Percentiles rank a stretch among this genome's conserved stretches.
Evolutionary conservation across 2,329 filamentous ascomycete genomes (phyloP).

Genomic region (Dactylonectria macrodidyma): DNA sequence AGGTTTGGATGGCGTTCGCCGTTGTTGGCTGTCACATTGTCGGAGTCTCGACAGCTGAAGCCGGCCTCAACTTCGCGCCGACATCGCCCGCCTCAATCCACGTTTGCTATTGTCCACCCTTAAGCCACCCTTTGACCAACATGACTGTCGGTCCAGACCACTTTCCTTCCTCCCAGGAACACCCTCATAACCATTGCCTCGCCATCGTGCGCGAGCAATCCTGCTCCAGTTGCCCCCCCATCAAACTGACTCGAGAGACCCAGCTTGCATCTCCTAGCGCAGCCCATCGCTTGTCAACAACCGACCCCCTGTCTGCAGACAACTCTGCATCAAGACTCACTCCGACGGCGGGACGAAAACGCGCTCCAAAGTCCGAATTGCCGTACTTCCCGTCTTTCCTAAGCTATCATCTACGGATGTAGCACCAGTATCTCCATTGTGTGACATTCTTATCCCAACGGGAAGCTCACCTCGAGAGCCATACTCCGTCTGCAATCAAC

Average conservation of each 20-base stretch:
- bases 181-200: constrained; percentile 8
- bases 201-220: constrained; percentile 32
- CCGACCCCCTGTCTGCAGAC: constrained; percentile 3
- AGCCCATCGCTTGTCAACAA: constrained; percentile 13
- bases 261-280: constrained; percentile 34
- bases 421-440: not conserved
- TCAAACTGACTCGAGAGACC: constrained; percentile 39
- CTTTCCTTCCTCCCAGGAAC: not conserved
- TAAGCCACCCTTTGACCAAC: constrained; percentile 11
- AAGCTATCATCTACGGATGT: not conserved
- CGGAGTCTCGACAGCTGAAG: constrained; percentile 13
- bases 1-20: constrained; percentile 24
- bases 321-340: not conserved
- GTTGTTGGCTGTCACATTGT: constrained; percentile 27
- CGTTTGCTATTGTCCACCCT: constrained; percentile 1
- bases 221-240: constrained; percentile 25
- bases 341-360: not conserved
- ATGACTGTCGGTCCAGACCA: constrained; percentile 8
- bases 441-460: not conserved
- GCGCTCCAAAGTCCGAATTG: not conserved
- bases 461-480: not conserved
- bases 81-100: constrained; percentile 23
- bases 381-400: not conserved
- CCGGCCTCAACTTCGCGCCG: constrained; percentile 41
- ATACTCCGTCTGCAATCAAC: not conserved